Evolutionary conservation across 2,329 filamentous ascomycete species (phyloP).

Genomic region (Colletotrichum navitas): DNA sequence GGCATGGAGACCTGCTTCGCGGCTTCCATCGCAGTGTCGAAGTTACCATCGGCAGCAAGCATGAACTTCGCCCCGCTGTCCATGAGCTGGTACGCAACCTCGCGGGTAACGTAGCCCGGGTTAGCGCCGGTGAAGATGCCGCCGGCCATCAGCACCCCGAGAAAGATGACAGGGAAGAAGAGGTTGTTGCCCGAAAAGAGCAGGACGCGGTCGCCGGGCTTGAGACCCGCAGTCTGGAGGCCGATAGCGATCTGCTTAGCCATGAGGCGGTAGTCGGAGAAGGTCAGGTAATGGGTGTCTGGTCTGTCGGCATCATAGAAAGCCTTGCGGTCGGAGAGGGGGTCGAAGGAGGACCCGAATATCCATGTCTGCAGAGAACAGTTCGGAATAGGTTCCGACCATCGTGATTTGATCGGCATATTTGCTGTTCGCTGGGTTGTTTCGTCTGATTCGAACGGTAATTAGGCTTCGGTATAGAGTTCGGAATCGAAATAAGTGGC

Average conservation of each 20-base stretch:
- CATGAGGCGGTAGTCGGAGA: slow-evolving; percentile 75
- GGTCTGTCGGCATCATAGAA: slow-evolving; percentile 77
- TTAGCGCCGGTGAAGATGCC: slow-evolving; percentile 84
- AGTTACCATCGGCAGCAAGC: slow-evolving; percentile 69
- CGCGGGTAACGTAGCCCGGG: slow-evolving; percentile 74
- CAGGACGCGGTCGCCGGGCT: slow-evolving; percentile 77
- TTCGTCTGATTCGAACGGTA: background rate
- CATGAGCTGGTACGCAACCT: slow-evolving; percentile 80
- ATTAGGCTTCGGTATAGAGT: background rate
- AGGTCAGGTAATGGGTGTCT: slow-evolving; percentile 75
- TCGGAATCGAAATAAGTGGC: background rate
- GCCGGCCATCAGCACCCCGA: slow-evolving; percentile 82
- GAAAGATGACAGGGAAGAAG: slow-evolving; percentile 77
- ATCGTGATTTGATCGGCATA: slow-evolving; percentile 64
- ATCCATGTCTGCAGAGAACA: slow-evolving; percentile 69
- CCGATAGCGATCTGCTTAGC: slow-evolving; percentile 80
- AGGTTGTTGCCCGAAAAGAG: slow-evolving; percentile 81
- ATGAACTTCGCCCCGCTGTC: slow-evolving; percentile 78
- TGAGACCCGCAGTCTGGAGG: slow-evolving; percentile 72
- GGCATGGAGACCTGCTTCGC: slow-evolving; percentile 69
- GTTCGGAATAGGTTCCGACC: slow-evolving; percentile 57
- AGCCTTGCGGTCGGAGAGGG: slow-evolving; percentile 58
- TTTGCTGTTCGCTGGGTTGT: background rate
- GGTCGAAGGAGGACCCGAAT: slow-evolving; percentile 61
- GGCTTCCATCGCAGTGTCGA: slow-evolving; percentile 76